Evolutionary conservation across 805 yeast species (phyloP), one percentile per base, ranked within the genome.

Genomic region (Barnettozyma salicaria): DNA sequence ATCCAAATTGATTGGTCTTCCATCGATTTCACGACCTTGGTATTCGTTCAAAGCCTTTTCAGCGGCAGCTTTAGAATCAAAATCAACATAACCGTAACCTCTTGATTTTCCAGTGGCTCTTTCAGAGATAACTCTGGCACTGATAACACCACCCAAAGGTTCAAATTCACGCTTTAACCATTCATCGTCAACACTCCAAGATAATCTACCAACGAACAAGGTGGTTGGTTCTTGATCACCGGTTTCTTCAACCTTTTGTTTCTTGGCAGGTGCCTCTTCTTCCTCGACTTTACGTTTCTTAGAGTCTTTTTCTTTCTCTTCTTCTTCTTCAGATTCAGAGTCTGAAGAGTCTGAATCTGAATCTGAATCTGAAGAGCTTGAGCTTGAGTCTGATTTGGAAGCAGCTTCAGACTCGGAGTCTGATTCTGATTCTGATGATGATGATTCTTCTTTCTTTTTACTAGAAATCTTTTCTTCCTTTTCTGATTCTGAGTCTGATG

Each of bases 41-140:
- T 72, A 74, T 60, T 80, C 85, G 44, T 69, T 68, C 44, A 90
- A 63, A 8, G 97, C 97, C 64, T 80, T 81, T 63, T 86, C 88
- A 50, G 97, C 98, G 44, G 69, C 70, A 19, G 75, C 74, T 56
- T 76, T 77, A 55, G 72, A 65, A 53, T 77, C 87, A 59, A 92
- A 92, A 63, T 92, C 98, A 63, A 92, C 96, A 68, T 92, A 92
- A 62, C 95, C 95, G 74, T 85, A 90, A 64, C 98, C 98, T 74
- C 90, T 81, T 39, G 96, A 87, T 68, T 86, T 84, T 54, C 89
- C 92, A 42, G 94, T 76, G 44, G 82, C 83, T 68, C 92, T 83
- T 67, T 92, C 97, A 65, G 79, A 77, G 61, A 92, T 86, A 49
- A 92, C 96, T 69, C 98, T 81, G 50, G 97, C 97, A 53, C 79